A percentile compares a stretch with the other conserved stretches of the same genome.
These are phyloP conservation scores for Spergularia azorica DNA, from an alignment of 179 eudicot species.

Conservation along the genomic window DNA sequence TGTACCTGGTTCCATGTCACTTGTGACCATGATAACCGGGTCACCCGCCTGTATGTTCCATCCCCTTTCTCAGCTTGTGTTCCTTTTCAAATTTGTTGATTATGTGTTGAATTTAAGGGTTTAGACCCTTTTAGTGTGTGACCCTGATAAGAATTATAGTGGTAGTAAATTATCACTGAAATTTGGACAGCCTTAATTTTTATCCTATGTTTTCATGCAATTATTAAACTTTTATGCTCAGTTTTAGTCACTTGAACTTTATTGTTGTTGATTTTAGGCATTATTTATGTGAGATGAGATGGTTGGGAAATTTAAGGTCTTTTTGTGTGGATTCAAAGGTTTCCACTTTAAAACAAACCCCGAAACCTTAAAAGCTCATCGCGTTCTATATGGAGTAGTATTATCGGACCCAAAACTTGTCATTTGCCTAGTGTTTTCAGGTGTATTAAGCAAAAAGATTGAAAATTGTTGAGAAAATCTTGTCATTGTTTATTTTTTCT, in stretches of 20 bases:
- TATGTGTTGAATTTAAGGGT: no score
- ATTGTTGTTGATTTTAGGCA: no score
- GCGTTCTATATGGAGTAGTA: no score
- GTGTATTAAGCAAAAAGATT: background rate
- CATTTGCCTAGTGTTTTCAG: background rate
- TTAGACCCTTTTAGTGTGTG: no score
- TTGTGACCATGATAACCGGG: conserved; percentile 63
- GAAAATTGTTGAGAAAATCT: background rate
- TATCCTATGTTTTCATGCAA: background rate
- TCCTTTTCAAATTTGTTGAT: no score
- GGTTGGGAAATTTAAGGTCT: no score
- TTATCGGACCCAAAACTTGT: no score
- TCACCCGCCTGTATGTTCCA: conserved; percentile 64
- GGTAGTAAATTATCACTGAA: background rate
- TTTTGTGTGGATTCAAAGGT: no score
- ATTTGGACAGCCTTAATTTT: background rate
- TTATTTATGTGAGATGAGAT: no score
- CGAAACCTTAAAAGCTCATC: no score
- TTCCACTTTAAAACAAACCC: no score
- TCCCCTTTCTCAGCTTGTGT: background rate
- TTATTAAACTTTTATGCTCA: background rate
- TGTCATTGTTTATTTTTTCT: background rate
- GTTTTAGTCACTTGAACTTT: background rate
- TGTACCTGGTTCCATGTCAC: conserved; percentile 96
- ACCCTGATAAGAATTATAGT: no score